phyloP scores from a whole-genome alignment of 140 eudicot species.

The Stevia rebaudiana region DNA sequence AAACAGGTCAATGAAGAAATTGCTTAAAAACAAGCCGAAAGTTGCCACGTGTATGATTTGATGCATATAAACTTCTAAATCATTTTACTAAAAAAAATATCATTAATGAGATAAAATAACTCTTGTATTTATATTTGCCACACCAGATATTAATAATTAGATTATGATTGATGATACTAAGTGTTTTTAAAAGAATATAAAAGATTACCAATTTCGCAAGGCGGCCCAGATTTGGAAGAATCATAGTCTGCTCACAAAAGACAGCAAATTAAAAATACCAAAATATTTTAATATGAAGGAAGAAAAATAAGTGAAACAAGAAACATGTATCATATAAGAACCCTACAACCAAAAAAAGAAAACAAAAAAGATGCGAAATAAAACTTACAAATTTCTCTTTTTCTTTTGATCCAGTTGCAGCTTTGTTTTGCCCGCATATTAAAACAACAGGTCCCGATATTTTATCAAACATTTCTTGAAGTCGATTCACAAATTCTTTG shows the following conservation, averaged over 20 bases:
- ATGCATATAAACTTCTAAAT: neutral
- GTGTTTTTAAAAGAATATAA: neutral
- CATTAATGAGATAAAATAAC: neutral
- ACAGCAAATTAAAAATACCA: neutral
- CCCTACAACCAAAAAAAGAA: neutral
- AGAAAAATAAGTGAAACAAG: neutral
- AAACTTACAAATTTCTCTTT: constrained; percentile 82
- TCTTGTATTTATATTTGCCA: neutral
- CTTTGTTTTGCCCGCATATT: constrained; percentile 95
- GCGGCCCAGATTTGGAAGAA: constrained; percentile 94
- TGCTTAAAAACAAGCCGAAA: neutral
- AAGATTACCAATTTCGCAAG: constrained; percentile 85
- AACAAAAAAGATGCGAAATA: neutral
- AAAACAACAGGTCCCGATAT: constrained; percentile 81
- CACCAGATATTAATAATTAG: neutral
- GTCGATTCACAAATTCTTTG: constrained; percentile 64
- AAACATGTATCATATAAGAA: constrained; percentile 4
- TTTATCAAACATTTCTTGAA: constrained; percentile 85
- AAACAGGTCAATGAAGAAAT: neutral
- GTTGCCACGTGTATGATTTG: neutral
- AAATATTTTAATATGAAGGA: neutral
- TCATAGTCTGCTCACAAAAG: constrained; percentile 66
- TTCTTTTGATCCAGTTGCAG: constrained; percentile 83
- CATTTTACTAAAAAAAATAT: neutral
- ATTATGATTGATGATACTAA: too few relatives aligned